Conservation (phyloP, 2,329 filamentous ascomycete species). For the Pyricularia grisea region DNA sequence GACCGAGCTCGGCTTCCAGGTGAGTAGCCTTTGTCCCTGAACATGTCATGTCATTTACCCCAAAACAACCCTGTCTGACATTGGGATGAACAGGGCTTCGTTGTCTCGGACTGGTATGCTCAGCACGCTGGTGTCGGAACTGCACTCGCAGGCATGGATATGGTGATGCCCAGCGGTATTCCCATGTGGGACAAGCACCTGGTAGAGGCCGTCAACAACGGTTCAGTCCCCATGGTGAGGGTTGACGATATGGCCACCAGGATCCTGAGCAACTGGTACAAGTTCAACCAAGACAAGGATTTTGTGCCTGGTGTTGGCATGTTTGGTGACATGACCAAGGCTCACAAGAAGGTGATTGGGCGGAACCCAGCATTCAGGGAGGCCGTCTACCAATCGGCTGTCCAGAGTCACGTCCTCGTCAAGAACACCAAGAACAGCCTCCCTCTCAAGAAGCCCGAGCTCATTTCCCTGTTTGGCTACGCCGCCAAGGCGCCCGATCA, state of each 20-base stretch:
- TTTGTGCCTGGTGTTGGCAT: conserved; percentile 33
- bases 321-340: conserved; percentile 45
- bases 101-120: conserved; percentile 58
- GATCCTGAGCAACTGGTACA: conserved; percentile 46
- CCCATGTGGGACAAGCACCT: conserved; percentile 49
- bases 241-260: conserved; percentile 54
- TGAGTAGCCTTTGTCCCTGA: neutral
- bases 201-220: conserved; percentile 64
- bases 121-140: conserved; percentile 54
- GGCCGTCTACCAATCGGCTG: conserved; percentile 39
- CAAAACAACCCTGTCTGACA: neutral
- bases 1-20: conserved; percentile 45
- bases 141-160: conserved; percentile 58
- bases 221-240: conserved; percentile 60
- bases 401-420: conserved; percentile 60
- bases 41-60: neutral
- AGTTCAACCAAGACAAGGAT: conserved; percentile 39
- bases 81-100: conserved; percentile 36
- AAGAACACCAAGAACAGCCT: conserved; percentile 60
- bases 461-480: conserved; percentile 51
- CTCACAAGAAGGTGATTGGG: conserved; percentile 37
- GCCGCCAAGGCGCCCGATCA: conserved; percentile 34
- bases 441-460: conserved; percentile 45
- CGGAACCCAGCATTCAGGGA: conserved; percentile 30
- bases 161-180: conserved; percentile 51